Evolutionary conservation across 371 early-diverging fungal genomes (phyloP).

Genomic region (Catenaria anguillulae): DNA sequence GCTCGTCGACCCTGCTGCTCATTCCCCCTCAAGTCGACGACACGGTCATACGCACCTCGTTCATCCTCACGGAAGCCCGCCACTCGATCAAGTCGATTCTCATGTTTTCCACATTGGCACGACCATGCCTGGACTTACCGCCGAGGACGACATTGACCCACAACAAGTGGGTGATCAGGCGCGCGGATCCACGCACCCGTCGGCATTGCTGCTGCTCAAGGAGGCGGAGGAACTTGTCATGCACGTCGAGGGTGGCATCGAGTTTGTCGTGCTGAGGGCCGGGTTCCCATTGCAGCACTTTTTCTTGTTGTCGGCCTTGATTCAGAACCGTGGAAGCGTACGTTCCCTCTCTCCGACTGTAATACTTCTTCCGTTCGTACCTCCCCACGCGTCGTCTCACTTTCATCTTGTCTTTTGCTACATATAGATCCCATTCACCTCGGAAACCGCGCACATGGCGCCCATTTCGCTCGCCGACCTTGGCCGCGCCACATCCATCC

Average conservation of each 20-base stretch:
- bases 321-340: neutral
- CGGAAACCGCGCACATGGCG: neutral
- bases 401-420: too few species aligned
- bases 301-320: neutral
- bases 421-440: neutral
- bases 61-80: neutral
- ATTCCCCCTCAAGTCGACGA: neutral
- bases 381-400: too few species aligned
- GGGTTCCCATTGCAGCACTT: conserved; percentile 2
- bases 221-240: neutral
- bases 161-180: neutral
- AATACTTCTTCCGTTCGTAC: too few species aligned
- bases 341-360: too few species aligned
- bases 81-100: neutral
- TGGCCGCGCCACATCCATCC: neutral
- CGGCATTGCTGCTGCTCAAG: neutral
- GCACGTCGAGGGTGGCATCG: neutral
- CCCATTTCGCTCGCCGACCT: neutral
- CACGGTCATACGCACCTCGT: neutral
- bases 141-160: neutral
- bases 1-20: neutral
- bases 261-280: neutral
- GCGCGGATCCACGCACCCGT: neutral
- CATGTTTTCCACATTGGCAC: neutral
- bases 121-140: neutral